Conservation (phyloP, 73 alveolate species). For the Tetrahymena thermophila region DNA sequence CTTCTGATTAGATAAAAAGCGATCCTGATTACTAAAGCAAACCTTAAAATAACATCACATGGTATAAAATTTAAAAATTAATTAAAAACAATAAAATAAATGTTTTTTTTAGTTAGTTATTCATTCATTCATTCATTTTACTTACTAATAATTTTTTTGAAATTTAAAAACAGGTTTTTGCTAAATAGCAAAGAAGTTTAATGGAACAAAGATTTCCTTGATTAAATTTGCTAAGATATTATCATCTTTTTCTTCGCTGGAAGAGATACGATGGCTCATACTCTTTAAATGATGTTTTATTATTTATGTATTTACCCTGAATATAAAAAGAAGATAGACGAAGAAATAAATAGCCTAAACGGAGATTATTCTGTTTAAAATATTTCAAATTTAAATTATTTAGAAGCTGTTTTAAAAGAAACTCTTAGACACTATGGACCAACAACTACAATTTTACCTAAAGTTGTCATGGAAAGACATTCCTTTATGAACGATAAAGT, state of each 20-base stretch:
- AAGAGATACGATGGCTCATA: background rate
- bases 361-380: background rate
- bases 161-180: background rate
- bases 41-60: background rate
- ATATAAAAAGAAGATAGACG: background rate
- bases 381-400: background rate
- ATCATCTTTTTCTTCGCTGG: background rate
- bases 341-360: background rate
- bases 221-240: background rate
- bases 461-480: background rate
- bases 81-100: too few species aligned
- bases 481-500: background rate
- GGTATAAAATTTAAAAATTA: background rate
- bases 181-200: background rate
- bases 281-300: background rate
- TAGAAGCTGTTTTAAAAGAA: background rate
- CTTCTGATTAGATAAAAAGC: background rate
- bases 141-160: too few species aligned
- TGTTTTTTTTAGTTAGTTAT: too few species aligned
- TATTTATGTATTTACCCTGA: background rate
- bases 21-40: background rate
- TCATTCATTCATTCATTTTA: too few species aligned
- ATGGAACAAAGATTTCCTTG: background rate
- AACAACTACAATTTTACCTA: background rate
- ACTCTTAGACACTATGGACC: background rate